Base-by-base conservation (phyloP, 1,139 yeast species). In the Zygoascus sp. region DNA sequence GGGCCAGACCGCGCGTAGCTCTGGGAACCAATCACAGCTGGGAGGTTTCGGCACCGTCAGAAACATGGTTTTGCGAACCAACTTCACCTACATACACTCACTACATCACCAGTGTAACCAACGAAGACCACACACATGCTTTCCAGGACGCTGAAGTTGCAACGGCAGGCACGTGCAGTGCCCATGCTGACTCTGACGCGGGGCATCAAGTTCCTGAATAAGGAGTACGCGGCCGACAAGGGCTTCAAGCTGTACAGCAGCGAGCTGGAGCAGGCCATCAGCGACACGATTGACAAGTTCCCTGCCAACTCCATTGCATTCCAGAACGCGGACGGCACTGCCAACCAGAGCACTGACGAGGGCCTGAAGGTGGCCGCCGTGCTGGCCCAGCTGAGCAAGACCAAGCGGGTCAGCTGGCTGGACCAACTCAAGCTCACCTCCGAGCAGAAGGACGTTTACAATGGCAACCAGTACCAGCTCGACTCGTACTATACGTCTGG, bases 321-420 rank as follows among this genome's bases (percentile, higher is more conserved):
- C 65, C 79, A 83, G 61, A 83, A 83, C 64, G 78, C 85, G 46
- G 94, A 86, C 62, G 95, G 95, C 6, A 72, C 89, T 11, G 79
- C 84, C 46, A 42, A 27, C 16, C 16, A n/a, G 16, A 16, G 17
- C 13, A 11, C 40, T 27, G 95, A 86, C 58, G 69, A 70, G 42
- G 94, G 86, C 66, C 76, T 87, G 61, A 80, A 83, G 67, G 79
- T 80, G 36, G 79, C 86, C 47, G 89, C 94, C 22, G 83, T 78
- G 55, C 74, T 87, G 59, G 85, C 83, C 55, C 73, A 76, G 54
- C 72, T 84, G 58, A 76, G 80, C 53, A 74, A 76, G 55, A 71
- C 76, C 53, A 72, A 86, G 64, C 75, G 83, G 56, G 75, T 84
- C 54, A 73, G 82, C 7, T 67, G 77, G 46, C 75, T 81, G 73